Evolutionary conservation across 352 stramenopile genomes (phyloP).

Genomic region (Globisporangium paroecandrum): DNA sequence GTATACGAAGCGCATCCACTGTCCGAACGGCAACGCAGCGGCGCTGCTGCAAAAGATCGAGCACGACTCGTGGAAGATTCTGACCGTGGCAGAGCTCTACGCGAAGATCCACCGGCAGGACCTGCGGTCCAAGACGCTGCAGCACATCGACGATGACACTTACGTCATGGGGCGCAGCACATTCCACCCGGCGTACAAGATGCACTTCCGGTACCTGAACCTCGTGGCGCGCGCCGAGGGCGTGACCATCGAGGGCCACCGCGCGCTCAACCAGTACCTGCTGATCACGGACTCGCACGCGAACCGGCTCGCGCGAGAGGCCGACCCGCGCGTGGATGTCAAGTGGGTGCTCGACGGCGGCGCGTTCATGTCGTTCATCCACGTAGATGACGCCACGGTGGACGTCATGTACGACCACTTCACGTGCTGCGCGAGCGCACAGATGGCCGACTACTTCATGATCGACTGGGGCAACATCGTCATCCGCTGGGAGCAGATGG

Average conservation of each 20-base stretch:
- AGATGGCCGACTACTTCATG: constrained; percentile 47
- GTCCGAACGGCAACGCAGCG: constrained; percentile 21
- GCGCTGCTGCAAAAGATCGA: constrained; percentile 28
- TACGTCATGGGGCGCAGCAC: constrained; percentile 28
- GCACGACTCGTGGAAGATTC: constrained; percentile 28
- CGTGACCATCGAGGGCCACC: constrained; percentile 18
- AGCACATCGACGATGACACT: constrained; percentile 29
- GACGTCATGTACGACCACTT: constrained; percentile 42
- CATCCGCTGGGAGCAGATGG: constrained; percentile 57
- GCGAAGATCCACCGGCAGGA: constrained; percentile 23
- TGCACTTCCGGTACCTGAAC: constrained; percentile 33
- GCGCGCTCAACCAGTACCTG: constrained; percentile 24
- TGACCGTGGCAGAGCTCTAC: constrained; percentile 28
- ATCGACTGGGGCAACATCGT: constrained; percentile 52
- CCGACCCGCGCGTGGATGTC: constrained; percentile 21
- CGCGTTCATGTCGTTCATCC: constrained; percentile 31
- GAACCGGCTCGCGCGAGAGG: constrained; percentile 30
- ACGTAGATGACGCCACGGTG: constrained; percentile 29
- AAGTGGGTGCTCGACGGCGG: constrained; percentile 37
- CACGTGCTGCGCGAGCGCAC: constrained; percentile 34
- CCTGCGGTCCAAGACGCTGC: constrained; percentile 28
- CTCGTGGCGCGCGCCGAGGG: constrained; percentile 23
- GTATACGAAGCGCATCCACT: constrained; percentile 36
- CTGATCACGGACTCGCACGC: constrained; percentile 30
- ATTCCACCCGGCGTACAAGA: constrained; percentile 15